Base-by-base conservation (phyloP, 371 early-diverging fungal genomes). In the Sanchytrium tribonematis region DNA sequence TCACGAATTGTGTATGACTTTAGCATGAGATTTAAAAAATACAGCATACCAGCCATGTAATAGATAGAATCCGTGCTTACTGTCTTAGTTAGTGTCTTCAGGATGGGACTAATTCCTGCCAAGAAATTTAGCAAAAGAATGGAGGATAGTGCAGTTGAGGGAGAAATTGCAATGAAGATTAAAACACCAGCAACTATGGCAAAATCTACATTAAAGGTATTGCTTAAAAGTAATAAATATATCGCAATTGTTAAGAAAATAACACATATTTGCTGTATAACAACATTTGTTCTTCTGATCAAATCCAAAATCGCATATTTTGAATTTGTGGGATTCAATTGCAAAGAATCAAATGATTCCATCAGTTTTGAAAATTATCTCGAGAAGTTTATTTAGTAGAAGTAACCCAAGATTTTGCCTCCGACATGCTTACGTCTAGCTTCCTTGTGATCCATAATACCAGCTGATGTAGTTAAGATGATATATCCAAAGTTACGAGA, bases 361-460 rank as follows among this genome's bases (percentile, higher is more conserved):
- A n/a, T n/a, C n/a, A n/a, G n/a, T n/a, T n/a, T n/a, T n/a, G n/a
- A n/a, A n/a, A n/a, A n/a, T n/a, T n/a, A n/a, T n/a, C n/a, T n/a
- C n/a, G n/a, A n/a, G n/a, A n/a, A n/a, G n/a, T 67, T 28, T 12
- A 67, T 74, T 81, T 80, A 86, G 79, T 85, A 86, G 83, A 90
- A 89, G 83, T 82, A 90, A 68, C 90, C 99, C 72, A 99, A 88
- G 78, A 99, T 90, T 85, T 94, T 94, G 75, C 99, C 99, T 85
- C 98, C 99, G 76, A 86, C 84, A 81, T 95, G 75, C 85, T 91
- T 92, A 74, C 89, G 83, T 83, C 97, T 90, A 72, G 97, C 97
- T 83, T 97, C 97, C 78, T 92, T 93, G 83, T 98, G 99, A 81
- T 98, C 98, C 88, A 99, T 93, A 82, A 98, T 93, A 80, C 99